Base-by-base conservation (phyloP, 78 protist genomes). In the Bigelowiella natans region DNA sequence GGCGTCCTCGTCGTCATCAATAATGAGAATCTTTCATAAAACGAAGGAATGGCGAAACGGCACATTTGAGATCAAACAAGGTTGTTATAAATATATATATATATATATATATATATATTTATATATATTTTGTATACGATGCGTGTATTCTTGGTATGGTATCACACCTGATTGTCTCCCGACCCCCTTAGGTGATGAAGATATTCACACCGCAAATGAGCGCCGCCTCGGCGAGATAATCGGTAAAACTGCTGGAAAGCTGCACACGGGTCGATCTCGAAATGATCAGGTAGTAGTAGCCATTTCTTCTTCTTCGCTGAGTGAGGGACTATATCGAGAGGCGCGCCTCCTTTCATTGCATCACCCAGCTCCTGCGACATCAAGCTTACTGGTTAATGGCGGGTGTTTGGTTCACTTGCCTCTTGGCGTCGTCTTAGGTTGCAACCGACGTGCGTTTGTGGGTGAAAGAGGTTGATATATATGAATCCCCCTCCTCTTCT, bases 161-260 rank as follows among this genome's bases (percentile, higher is more conserved):
- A 86, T 92, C 39, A n/a, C n/a, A n/a, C n/a, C n/a, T n/a, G n/a
- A n/a, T n/a, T n/a, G n/a, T n/a, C n/a, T n/a, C n/a, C n/a, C n/a
- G 73, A 51, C 18, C 7, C 29, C 89, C 31, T n/a, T 0, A 7
- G 89, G 92, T 1, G 96, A 95, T 82, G 96, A 95, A 85, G 96
- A 95, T 88, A 95, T 95, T 37, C 96, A 95, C 92, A 94, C 95
- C 3, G 96, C 96, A 38, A 95, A 95, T 91, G 96, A 95, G 86
- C 90, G 96, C 31, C 39, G 94, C 31, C 82, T 95, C 7, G 84
- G 39, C 11, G 96, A 95, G 83, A 1, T 95, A 2, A 82, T 93
- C 31, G 96, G 96, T 1, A 36, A 86, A 1, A 30, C 88, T 0
- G 94, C 94, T 3, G 95, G 94, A 2, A 95, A 95, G 40, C 90